Conservation (phyloP, 495 filamentous ascomycete species). For the Massariosphaeria phaeospora region DNA sequence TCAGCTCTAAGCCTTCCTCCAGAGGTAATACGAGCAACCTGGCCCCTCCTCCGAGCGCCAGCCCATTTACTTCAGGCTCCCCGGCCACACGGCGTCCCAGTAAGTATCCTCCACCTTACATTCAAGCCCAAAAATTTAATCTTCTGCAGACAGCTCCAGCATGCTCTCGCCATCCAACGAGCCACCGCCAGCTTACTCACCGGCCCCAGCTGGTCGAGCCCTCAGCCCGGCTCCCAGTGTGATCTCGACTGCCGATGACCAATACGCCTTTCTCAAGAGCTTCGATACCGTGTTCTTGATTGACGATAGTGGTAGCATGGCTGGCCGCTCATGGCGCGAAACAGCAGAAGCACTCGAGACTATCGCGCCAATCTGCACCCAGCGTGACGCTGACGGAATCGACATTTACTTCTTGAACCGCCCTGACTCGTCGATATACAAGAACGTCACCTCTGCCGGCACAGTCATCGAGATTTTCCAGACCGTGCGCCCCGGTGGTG, state of each 20-base stretch:
- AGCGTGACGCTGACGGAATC: conserved; percentile 82
- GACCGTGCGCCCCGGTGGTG: conserved; percentile 56
- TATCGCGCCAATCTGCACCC: conserved; percentile 81
- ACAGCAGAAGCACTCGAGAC: conserved; percentile 63
- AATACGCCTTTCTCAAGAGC: conserved; percentile 72
- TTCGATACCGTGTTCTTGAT: conserved; percentile 94
- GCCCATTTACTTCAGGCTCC: conserved; percentile 17
- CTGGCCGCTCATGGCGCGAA: conserved; percentile 71
- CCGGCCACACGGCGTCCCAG: conserved; percentile 38
- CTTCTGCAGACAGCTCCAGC: conserved; percentile 36
- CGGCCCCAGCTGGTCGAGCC: conserved; percentile 13
- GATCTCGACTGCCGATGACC: conserved; percentile 50
- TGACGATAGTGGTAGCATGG: conserved; percentile 89
- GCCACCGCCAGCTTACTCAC: conserved; percentile 48
- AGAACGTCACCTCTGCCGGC: conserved; percentile 50
- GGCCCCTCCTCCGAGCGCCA: conserved; percentile 7
- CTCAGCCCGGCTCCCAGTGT: conserved; percentile 10
- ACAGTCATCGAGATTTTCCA: conserved; percentile 64
- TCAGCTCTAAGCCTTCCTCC: background rate
- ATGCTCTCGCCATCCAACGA: conserved; percentile 41
- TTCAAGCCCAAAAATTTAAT: conserved; percentile 1
- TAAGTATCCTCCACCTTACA: conserved; percentile 18
- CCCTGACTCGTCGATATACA: conserved; percentile 44
- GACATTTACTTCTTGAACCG: conserved; percentile 92
- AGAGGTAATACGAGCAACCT: conserved; percentile 9